phyloP scores from a whole-genome alignment of 2,329 filamentous ascomycete genomes.

The Tolypocladium tropicale region DNA sequence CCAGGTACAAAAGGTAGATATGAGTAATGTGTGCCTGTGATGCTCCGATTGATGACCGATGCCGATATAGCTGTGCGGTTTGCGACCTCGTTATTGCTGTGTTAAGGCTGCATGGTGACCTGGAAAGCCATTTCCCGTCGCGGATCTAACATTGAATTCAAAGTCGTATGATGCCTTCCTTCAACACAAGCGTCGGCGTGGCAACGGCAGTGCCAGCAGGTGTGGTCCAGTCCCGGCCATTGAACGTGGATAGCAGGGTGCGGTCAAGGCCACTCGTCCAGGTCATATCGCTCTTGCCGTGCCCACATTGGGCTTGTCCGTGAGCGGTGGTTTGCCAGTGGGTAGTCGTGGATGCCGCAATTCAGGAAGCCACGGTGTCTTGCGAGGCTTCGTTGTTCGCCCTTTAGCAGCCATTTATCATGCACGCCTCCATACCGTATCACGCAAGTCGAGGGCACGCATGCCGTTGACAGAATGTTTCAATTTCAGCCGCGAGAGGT shows the following conservation, averaged over 20 bases:
- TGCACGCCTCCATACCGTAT: background rate
- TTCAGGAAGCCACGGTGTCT: no score
- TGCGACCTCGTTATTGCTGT: no score
- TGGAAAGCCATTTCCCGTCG: no score
- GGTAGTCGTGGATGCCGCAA: background rate
- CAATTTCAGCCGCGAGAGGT: background rate
- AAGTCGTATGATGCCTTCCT: background rate
- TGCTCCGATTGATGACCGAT: background rate
- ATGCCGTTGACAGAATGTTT: background rate
- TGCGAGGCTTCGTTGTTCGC: background rate
- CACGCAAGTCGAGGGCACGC: background rate
- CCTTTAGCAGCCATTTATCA: background rate
- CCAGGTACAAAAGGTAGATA: background rate
- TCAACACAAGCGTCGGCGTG: background rate
- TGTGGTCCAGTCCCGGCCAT: background rate
- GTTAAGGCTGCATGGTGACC: no score
- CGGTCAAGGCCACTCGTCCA: background rate
- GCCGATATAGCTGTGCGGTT: background rate
- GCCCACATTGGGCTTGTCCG: no score
- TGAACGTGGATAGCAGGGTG: background rate
- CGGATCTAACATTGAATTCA: background rate
- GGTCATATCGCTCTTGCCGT: background rate
- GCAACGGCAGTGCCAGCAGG: background rate
- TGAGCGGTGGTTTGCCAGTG: background rate
- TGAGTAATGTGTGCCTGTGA: background rate